Conservation (phyloP, 345 rosid genomes). For the Citrus unshiu region DNA sequence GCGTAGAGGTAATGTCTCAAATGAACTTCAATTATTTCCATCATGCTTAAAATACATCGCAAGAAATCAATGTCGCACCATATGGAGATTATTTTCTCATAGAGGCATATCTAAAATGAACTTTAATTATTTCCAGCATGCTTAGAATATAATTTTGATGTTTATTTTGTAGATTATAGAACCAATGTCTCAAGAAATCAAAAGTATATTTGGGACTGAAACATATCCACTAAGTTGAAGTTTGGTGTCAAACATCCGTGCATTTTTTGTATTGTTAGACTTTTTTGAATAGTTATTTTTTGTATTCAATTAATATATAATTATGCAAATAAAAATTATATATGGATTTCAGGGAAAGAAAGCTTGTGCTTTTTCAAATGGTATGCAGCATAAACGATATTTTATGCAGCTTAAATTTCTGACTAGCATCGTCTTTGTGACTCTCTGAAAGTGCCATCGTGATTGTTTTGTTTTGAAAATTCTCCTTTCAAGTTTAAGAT, state of each 20-base stretch:
- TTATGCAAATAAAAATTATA: neutral
- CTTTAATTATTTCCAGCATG: neutral
- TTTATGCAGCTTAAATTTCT: neutral
- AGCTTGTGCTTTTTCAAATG: neutral
- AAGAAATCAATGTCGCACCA: constrained; percentile 77
- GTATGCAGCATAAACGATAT: neutral
- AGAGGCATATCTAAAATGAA: constrained; percentile 45
- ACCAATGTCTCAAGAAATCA: neutral
- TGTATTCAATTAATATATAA: neutral
- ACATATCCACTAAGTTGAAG: neutral
- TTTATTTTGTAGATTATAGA: constrained; percentile 3
- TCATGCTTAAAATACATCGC: constrained; percentile 37
- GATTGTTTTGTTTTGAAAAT: neutral
- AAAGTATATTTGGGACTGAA: neutral
- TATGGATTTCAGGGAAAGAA: neutral
- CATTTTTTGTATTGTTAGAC: neutral
- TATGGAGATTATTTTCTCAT: constrained; percentile 85
- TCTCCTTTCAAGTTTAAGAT: neutral
- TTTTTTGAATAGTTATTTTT: neutral
- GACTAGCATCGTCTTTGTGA: neutral
- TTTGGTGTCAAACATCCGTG: neutral
- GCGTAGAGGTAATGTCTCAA: constrained; percentile 67
- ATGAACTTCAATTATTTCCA: neutral
- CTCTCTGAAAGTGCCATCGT: neutral
- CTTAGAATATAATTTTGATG: neutral